Conservation (phyloP, 495 filamentous ascomycete species). For the Pseudoneurospora amorphoporcata region DNA sequence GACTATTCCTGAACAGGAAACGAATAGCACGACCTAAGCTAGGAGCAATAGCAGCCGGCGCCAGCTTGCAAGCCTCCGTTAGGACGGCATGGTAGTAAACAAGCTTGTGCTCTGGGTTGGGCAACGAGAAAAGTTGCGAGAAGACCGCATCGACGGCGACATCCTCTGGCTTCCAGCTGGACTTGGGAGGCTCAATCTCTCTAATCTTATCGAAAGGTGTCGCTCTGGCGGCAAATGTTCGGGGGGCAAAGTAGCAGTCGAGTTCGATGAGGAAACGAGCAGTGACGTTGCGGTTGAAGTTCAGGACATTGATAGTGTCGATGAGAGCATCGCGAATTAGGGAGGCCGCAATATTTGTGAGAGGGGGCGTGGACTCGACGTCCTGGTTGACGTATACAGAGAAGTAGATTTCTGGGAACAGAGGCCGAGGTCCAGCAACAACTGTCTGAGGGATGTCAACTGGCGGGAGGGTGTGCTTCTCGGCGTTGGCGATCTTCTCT, state of each 20-base stretch:
- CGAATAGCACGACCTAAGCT: conserved; percentile 89
- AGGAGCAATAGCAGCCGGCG: conserved; percentile 90
- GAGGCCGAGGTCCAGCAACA: conserved; percentile 55
- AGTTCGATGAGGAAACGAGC: conserved; percentile 88
- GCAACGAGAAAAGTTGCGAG: conserved; percentile 83
- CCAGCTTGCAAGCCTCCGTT: conserved; percentile 90
- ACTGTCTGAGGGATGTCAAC: conserved; percentile 68
- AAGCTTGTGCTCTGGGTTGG: conserved; percentile 80
- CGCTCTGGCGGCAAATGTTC: conserved; percentile 85
- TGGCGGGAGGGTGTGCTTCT: conserved; percentile 65
- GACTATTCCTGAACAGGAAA: conserved; percentile 70
- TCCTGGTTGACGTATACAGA: conserved; percentile 88
- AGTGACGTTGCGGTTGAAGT: conserved; percentile 80
- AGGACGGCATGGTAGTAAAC: conserved; percentile 94
- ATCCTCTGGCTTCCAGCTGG: conserved; percentile 96
- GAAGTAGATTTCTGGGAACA: conserved; percentile 88
- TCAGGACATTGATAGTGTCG: conserved; percentile 88
- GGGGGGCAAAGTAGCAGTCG: conserved; percentile 82
- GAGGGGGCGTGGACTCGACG: conserved; percentile 79
- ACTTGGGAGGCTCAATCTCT: conserved; percentile 58
- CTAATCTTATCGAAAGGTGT: conserved; percentile 83
- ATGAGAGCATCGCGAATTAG: conserved; percentile 76
- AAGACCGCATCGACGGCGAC: conserved; percentile 95
- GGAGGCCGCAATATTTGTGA: conserved; percentile 62
- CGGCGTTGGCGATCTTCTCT: conserved; percentile 45